Base-by-base conservation (phyloP, 1,284 basidiomycete genomes). In the Rhodotorula mucilaginosa region DNA sequence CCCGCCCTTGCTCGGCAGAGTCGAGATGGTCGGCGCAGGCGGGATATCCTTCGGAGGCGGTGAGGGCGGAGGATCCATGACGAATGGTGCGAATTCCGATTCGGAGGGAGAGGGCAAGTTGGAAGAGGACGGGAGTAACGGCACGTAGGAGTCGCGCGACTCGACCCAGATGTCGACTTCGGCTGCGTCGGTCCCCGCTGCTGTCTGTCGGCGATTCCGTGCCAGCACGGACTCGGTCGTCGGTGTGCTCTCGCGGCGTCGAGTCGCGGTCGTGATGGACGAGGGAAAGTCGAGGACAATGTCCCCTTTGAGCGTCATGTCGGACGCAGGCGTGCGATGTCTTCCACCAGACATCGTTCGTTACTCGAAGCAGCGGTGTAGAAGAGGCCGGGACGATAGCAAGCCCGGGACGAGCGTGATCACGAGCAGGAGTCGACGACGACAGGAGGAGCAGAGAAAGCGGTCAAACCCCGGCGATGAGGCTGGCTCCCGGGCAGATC, bases 131-230 rank as follows among this genome's bases (percentile, higher is more conserved):
- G 48, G 71, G 54, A 26, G 26, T 12, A 56, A 26, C 3, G 44
- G n/a, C 7, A 60, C 49, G 8, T n/a, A 54, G 5, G 49, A 26
- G 44, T 62, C 49, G 26, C 51, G 49, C 6, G 31, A 34, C 21
- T 62, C 63, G 49, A 57, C 23, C 64, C 72, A 70, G 39, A 74
- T 64, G 59, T 74, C 72, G 61, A 70, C 52, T 5, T 64, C 69
- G 29, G 72, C 58, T 0, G 60, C 61, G 51, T 51, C 60, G 13
- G 58, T 18, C 1, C 31, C 21, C 5, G 52, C 47, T 23, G 57
- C 64, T 0, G 66, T 62, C 16, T 69, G 65, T 7, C 69, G 39
- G 39, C 39, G 69, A 15, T 49, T 58, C 26, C 67, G 59, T 2
- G 72, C 54, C 8, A 56, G 54, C 16, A 7, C 29, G 12, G 54